Base-by-base conservation (phyloP, 345 rosid genomes). In the Euphorbia lathyris region DNA sequence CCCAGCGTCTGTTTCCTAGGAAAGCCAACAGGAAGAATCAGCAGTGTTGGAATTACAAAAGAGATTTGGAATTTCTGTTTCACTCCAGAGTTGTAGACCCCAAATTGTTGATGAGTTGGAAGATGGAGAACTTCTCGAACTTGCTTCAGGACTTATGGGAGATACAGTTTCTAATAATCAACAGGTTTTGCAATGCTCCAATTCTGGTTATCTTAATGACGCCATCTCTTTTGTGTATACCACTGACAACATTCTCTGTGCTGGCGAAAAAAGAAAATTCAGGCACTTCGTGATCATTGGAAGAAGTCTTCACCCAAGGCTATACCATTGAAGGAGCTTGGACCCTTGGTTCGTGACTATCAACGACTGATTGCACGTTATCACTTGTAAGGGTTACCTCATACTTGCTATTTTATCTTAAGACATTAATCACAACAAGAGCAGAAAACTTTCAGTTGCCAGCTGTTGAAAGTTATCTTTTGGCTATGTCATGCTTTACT, bases 321-420 rank as follows among this genome's bases (percentile, higher is more conserved):
- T 69, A 73, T 90, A 73, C 83, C 76, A 67, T 75, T 92, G 17
- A 86, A 86, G 80, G 97, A 95, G 82, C 86, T 95, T 58, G 86
- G 87, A 62, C 91, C 97, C 47, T 84, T 95, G 78, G 88, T 92
- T 69, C 90, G 88, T 71, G 99, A 95, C 78, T 92, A 95, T 76
- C 97, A 90, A 64, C 87, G 93, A 53, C 73, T 95, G 67, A 72
- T 92, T 68, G 59, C 86, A 29, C 80, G 76, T 51, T 79, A 71
- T 66, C 70, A 77, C 71, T 30, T 71, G 99, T 95, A 85, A 90
- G 99, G 71, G 58, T 48, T 55, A 67, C 16, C 26, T 7, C 57
- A n/a, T 45, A n/a, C 67, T 59, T 60, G 19, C 34, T 29, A 40
- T 52, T n/a, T n/a, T 50, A 34, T 59, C n/a, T 20, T 2, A 14